These are phyloP conservation scores for Stevia rebaudiana DNA, from an alignment of 140 eudicot genomes.

Conservation along the genomic window DNA sequence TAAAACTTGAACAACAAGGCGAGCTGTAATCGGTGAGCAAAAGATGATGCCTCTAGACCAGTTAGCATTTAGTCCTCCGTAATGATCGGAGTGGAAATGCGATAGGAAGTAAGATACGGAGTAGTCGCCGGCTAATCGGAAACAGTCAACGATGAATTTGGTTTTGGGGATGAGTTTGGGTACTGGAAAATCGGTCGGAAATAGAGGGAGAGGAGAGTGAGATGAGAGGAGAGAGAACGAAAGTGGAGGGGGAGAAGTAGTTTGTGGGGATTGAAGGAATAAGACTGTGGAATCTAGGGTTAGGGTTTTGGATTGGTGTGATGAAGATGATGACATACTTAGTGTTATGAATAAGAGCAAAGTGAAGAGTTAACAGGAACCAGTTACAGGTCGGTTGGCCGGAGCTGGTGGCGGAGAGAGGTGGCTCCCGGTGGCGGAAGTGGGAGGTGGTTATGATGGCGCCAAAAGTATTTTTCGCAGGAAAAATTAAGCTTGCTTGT, in stretches of 20 bases:
- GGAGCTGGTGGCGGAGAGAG: slow-evolving; percentile 19
- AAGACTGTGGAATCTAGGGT: slow-evolving; percentile 55
- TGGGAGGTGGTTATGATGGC: slow-evolving; percentile 18
- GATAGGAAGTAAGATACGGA: slow-evolving; percentile 84
- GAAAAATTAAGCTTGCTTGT: neutral
- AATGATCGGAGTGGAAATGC: slow-evolving; percentile 98
- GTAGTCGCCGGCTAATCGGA: slow-evolving; percentile 52
- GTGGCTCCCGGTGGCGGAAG: slow-evolving; percentile 11
- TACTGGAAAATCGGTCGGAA: slow-evolving; percentile 56
- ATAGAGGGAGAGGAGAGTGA: slow-evolving; percentile 36
- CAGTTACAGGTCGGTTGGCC: slow-evolving; percentile 15
- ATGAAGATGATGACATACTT: slow-evolving; percentile 31
- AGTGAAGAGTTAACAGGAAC: neutral
- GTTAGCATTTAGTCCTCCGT: slow-evolving; percentile 53
- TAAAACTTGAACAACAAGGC: slow-evolving; percentile 48
- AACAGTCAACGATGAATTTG: slow-evolving; percentile 74
- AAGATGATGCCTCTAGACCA: slow-evolving; percentile 74
- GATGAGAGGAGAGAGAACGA: slow-evolving; percentile 24
- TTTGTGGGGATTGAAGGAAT: slow-evolving; percentile 34
- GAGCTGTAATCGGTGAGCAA: slow-evolving; percentile 58
- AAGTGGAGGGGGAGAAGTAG: slow-evolving; percentile 22
- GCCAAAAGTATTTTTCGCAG: slow-evolving; percentile 16
- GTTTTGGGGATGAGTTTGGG: slow-evolving; percentile 77
- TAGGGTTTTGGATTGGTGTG: slow-evolving; percentile 55
- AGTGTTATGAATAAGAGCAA: slow-evolving; percentile 4